Evolutionary conservation across 208 protist species (phyloP).

Genomic region (Acanthamoeba sp.): DNA sequence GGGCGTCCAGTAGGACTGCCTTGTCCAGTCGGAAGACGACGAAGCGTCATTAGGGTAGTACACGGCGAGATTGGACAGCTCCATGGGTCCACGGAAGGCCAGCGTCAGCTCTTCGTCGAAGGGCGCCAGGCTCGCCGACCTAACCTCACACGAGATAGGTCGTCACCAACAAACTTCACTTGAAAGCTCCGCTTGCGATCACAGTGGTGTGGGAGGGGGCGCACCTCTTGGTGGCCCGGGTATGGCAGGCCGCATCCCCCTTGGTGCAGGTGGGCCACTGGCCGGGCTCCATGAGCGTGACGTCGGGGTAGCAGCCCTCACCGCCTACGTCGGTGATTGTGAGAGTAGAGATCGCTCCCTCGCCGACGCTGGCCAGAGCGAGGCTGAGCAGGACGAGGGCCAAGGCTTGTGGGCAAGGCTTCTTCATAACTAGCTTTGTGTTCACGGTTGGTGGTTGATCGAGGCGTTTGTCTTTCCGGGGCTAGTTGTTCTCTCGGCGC

Average conservation of each 20-base stretch:
- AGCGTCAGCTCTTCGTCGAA: slow-evolving; percentile 39
- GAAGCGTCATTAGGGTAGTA: neutral
- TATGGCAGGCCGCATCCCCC: neutral
- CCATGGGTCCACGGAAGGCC: slow-evolving; percentile 13
- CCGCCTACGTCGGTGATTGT: slow-evolving; percentile 39
- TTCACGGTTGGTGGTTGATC: too few species aligned
- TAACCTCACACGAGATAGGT: too few species aligned
- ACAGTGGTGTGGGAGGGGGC: too few species aligned
- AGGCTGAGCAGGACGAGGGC: neutral
- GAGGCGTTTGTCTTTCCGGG: too few species aligned
- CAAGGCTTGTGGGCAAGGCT: too few species aligned
- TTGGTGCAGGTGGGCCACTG: neutral
- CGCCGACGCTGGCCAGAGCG: neutral
- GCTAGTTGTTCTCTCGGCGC: too few species aligned
- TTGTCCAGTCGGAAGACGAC: neutral
- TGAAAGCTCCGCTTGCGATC: neutral
- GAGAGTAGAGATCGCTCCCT: neutral
- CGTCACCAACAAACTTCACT: too few species aligned
- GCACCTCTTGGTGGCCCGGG: neutral
- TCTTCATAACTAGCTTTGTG: too few species aligned
- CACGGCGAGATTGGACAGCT: neutral
- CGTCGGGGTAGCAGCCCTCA: slow-evolving; percentile 4
- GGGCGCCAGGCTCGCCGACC: slow-evolving; percentile 1
- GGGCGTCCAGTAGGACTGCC: slow-evolving; percentile 9
- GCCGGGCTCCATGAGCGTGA: neutral